These are phyloP conservation scores for Danielia reshetovae DNA, from an alignment of 805 yeast species.

Conservation along the genomic window DNA sequence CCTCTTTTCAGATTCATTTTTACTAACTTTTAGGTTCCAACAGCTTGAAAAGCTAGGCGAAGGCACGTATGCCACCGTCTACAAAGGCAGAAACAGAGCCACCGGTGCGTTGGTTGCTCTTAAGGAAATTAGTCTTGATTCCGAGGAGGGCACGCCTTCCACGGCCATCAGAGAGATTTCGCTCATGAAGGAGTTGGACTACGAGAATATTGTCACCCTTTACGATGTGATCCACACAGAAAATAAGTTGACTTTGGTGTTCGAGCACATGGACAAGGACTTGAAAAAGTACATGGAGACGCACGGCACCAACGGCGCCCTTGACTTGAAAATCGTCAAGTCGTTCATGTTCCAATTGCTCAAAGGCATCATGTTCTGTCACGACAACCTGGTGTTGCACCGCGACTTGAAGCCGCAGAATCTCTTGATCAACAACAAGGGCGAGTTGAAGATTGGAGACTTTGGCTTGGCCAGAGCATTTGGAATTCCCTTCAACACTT, in stretches of 20 bases:
- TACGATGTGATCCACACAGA: conserved; percentile 97
- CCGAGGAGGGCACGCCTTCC: conserved; percentile 98
- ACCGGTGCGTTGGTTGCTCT: conserved; percentile 90
- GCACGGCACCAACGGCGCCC: conserved; percentile 71
- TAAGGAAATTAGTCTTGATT: conserved; percentile 90
- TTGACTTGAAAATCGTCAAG: conserved; percentile 70
- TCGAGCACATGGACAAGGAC: conserved; percentile 91
- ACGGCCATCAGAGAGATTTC: conserved; percentile 97
- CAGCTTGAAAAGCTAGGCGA: conserved; percentile 84
- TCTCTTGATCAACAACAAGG: conserved; percentile 80
- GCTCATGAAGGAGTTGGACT: conserved; percentile 88
- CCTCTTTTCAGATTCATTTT: too few relatives aligned
- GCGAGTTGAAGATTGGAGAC: conserved; percentile 91
- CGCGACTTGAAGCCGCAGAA: conserved; percentile 94
- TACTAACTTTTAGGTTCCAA: conserved; percentile 34
- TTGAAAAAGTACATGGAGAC: conserved; percentile 92
- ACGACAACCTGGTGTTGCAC: conserved; percentile 78
- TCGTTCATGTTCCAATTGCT: conserved; percentile 92
- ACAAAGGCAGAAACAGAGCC: conserved; percentile 83
- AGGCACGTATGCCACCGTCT: conserved; percentile 98
- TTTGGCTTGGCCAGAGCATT: conserved; percentile 97
- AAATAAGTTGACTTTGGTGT: conserved; percentile 88
- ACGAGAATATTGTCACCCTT: conserved; percentile 85
- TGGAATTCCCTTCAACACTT: conserved; percentile 97
- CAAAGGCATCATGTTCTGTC: conserved; percentile 84